Evolutionary conservation across 805 yeast genomes (phyloP), one percentile per base, ranked within the genome.

Genomic region (Kuraishia ogatae): DNA sequence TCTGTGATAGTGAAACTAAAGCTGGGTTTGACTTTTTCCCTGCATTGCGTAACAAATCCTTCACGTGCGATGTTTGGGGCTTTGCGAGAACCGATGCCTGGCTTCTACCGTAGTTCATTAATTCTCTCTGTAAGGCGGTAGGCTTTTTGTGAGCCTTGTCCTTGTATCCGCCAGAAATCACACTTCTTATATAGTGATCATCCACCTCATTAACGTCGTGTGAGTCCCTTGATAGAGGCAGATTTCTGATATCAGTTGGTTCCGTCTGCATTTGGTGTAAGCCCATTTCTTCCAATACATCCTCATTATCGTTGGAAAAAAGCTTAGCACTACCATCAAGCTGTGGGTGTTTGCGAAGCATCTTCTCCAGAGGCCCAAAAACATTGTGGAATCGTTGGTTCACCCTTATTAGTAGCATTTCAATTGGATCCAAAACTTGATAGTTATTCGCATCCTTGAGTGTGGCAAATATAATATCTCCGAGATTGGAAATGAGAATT

Each of bases 401-500:
- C 22, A 26, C 15, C 24, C 24, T 20, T 19, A 19, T 20, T 23
- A 24, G 23, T 26, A 21, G 4, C 20, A 48, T 15, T 51, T 21
- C 3, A 43, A 22, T 13, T 50, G 51, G 48, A 6, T 54, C 51
- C 19, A 43, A 20, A 13, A 39, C 35, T 17, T 51, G 11, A n/a
- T 54, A 52, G 46, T 56, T 55, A 43, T 55, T 47, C 2, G 61
- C 54, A 20, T 58, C 58, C 22, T 67, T 62, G 22, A 69, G 56
- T 11, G 65, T 59, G 2, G 64, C 56, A 64, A 78, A 72, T 7
- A 83, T 60, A 19, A 80, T 72, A 64, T 88, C 96, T 58, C 93
- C 89, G 51, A 85, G 71, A 53, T 81, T 83, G 1, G 92, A 84
- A 47, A 89, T 81, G 55, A 89, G 74, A 19, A 85, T 84, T 1